Evolutionary conservation across 208 protist genomes (phyloP).

Genomic region (Leishmania guyanensis): DNA sequence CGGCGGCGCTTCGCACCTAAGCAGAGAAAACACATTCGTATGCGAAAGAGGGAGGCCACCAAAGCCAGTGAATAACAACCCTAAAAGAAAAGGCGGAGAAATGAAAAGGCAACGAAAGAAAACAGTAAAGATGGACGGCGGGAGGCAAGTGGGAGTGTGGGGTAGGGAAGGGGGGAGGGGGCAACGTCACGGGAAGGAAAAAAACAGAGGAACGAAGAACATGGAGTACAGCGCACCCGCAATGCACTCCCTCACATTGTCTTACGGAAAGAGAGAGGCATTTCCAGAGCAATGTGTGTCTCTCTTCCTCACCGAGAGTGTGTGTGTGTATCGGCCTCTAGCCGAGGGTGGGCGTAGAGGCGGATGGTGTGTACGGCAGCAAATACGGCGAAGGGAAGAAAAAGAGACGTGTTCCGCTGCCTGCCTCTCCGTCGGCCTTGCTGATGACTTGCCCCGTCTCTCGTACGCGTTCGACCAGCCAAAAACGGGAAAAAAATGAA

Average conservation of each 20-base stretch:
- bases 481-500: not conserved
- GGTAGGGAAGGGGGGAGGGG: not conserved
- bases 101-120: not conserved
- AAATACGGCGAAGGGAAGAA: too few species aligned
- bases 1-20: too few species aligned
- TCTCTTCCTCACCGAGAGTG: too few species aligned
- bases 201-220: conserved; percentile 7
- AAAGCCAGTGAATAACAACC: too few species aligned
- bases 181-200: not conserved
- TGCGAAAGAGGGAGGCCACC: too few species aligned
- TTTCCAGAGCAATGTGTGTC: too few species aligned
- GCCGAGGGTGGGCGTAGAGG: too few species aligned
- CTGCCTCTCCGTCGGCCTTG: too few species aligned
- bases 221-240: not conserved
- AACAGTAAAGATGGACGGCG: not conserved
- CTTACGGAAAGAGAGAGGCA: not conserved
- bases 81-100: not conserved
- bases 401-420: too few species aligned
- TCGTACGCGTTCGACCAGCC: not conserved
- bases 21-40: too few species aligned
- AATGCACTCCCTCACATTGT: not conserved
- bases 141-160: not conserved
- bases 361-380: too few species aligned
- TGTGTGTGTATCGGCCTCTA: not conserved
- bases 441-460: too few species aligned